phyloP scores from a whole-genome alignment of 106 monocot genomes.

The Acorus gramineus region DNA sequence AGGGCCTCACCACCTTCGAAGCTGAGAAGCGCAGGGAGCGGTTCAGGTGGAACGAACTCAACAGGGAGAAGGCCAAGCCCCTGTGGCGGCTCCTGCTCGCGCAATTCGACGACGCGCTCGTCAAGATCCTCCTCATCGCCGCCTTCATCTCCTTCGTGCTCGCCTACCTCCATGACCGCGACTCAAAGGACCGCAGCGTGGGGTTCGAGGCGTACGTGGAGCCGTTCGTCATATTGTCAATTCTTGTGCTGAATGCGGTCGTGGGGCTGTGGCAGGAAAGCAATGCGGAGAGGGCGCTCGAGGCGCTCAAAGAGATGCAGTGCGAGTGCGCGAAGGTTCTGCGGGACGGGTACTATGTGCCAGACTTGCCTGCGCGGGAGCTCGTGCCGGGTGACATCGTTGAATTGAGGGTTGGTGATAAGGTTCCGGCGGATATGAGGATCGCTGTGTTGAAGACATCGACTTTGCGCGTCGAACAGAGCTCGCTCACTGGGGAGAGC shows the following conservation, averaged over 20 bases:
- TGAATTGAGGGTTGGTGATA: constrained; percentile 47
- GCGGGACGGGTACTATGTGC: constrained; percentile 33
- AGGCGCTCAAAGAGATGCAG: constrained; percentile 55
- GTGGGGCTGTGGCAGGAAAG: constrained; percentile 63
- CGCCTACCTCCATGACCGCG: constrained; percentile 33
- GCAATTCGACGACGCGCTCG: constrained; percentile 58
- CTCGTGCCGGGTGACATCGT: constrained; percentile 55
- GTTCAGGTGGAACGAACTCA: constrained; percentile 57
- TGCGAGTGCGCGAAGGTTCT: constrained; percentile 39
- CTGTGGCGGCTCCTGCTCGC: constrained; percentile 47
- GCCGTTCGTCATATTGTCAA: constrained; percentile 34
- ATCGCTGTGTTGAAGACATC: constrained; percentile 34
- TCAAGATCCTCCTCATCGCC: constrained; percentile 51
- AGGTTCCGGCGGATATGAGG: constrained; percentile 57
- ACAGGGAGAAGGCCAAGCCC: constrained; percentile 49
- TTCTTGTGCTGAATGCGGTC: constrained; percentile 44
- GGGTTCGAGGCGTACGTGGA: constrained; percentile 42
- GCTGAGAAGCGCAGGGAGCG: constrained; percentile 33
- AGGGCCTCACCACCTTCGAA: constrained; percentile 36
- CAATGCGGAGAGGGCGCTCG: constrained; percentile 48
- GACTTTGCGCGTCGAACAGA: constrained; percentile 42
- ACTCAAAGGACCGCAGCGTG: neutral
- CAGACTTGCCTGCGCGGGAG: constrained; percentile 33
- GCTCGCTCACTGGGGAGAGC: constrained; percentile 55
- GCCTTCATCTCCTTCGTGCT: constrained; percentile 50